Conservation (phyloP, 345 rosid genomes). For the Crucihimalaya himalaica region DNA sequence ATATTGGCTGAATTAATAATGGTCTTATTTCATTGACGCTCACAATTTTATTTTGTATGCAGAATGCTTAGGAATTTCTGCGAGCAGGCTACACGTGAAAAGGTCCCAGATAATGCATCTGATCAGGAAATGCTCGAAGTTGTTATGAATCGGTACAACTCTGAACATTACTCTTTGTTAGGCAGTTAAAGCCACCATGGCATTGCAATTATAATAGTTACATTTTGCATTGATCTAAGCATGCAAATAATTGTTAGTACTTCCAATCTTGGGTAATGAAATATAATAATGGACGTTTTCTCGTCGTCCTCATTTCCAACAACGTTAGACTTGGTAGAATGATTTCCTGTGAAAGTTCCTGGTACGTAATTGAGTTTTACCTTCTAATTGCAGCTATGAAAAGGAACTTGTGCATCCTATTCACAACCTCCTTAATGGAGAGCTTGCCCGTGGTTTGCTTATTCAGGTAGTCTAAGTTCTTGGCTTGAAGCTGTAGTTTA, state of each 20-base stretch:
- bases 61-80: constrained; percentile 90
- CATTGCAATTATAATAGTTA: not conserved
- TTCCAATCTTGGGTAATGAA: constrained; percentile 15
- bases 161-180: constrained; percentile 23
- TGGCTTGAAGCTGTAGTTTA: constrained; percentile 19
- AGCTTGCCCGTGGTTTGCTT: constrained; percentile 95
- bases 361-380: constrained; percentile 3
- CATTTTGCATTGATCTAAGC: not conserved
- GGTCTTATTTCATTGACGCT: not conserved
- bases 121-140: constrained; percentile 91
- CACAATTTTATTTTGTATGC: constrained; percentile 35
- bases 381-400: constrained; percentile 66
- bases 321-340: not conserved
- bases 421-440: constrained; percentile 84
- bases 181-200: constrained; percentile 14
- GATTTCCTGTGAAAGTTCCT: constrained; percentile 18
- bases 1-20: not conserved
- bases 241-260: constrained; percentile 1
- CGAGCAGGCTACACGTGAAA: constrained; percentile 78
- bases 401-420: constrained; percentile 84
- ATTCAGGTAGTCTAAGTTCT: constrained; percentile 66
- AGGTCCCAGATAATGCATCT: constrained; percentile 72
- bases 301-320: not conserved
- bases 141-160: constrained; percentile 77
- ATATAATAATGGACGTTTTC: not conserved